phyloP scores from a whole-genome alignment of 2,329 filamentous ascomycete species.

The Plectosphaerella plurivora region DNA sequence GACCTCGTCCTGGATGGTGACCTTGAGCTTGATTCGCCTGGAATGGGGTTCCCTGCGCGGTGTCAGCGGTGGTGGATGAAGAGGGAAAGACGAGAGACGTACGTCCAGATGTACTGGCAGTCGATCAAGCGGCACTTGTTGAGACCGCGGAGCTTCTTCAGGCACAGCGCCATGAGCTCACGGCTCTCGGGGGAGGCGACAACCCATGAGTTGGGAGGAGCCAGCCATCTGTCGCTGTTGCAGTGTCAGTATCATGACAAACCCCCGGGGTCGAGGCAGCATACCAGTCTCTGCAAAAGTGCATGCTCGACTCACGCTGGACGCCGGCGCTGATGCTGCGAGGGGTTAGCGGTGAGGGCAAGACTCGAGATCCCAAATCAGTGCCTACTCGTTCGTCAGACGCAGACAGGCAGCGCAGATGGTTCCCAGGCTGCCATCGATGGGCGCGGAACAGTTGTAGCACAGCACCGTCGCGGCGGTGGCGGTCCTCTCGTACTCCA shows the following conservation, averaged over 20 bases:
- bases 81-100: background rate
- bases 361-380: slow-evolving; percentile 54
- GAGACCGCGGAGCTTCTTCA: slow-evolving; percentile 81
- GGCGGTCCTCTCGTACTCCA: slow-evolving; percentile 3
- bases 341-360: slow-evolving; percentile 44
- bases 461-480: slow-evolving; percentile 64
- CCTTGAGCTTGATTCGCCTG: slow-evolving; percentile 85
- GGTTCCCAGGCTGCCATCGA: slow-evolving; percentile 82
- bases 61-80: background rate
- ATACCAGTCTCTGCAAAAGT: slow-evolving; percentile 78
- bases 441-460: slow-evolving; percentile 93
- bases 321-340: slow-evolving; percentile 91
- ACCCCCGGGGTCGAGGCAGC: background rate
- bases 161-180: slow-evolving; percentile 86
- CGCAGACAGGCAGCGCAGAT: slow-evolving; percentile 49
- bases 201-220: slow-evolving; percentile 71
- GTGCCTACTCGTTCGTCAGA: background rate
- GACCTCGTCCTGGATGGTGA: slow-evolving; percentile 77
- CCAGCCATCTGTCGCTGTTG: slow-evolving; percentile 75
- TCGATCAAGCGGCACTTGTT: slow-evolving; percentile 92
- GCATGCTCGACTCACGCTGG: slow-evolving; percentile 82
- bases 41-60: slow-evolving; percentile 72
- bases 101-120: slow-evolving; percentile 92
- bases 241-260: background rate
- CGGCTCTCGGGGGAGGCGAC: slow-evolving; percentile 81